Base-by-base conservation (phyloP, 441 rosid species). In the Populus hybrid region DNA sequence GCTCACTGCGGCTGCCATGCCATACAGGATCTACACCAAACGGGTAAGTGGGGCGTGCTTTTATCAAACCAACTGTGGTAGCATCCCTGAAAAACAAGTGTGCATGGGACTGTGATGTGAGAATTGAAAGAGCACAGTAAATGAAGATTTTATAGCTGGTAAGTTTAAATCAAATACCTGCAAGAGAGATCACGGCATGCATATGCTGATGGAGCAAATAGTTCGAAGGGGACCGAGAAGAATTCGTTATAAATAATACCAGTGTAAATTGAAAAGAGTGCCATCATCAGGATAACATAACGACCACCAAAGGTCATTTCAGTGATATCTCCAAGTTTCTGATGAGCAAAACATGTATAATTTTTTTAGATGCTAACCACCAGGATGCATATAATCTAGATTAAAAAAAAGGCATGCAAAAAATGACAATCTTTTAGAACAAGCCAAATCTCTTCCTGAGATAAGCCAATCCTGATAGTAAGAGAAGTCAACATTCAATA, bases 261-360 rank as follows among this genome's bases (percentile, higher is more conserved):
- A 36, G 97, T 89, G 82, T 88, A 94, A 74, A 97, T 95, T 70
- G 99, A 97, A 86, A 97, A 93, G 67, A 94, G 78, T 75, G 99
- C 78, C 98, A 94, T 97, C 97, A 97, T 80, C 88, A 97, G 0
- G 66, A 97, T 90, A 73, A 93, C 95, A 86, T 97, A 97, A 77
- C 98, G 98, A 18, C 98, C 98, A 70, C 98, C 99, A 82, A 97
- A 97, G 20, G 92, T 85, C 98, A 94, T 93, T 82, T 92, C 94
- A 75, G 91, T 93, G 67, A 97, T 89, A 84, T 90, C 95, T 77
- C 94, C 99, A 78, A 93, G 98, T 83, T 91, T 90, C 96, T 90
- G 89, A 72, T 71, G 82, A 54, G 72, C 69, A 79, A 32, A 76
- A 76, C 69, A 79, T 80, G 36, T n/a, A 75, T 46, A 14, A 64